Evolutionary conservation across 805 yeast genomes (phyloP).

Genomic region (Nakazawaea peltata): DNA sequence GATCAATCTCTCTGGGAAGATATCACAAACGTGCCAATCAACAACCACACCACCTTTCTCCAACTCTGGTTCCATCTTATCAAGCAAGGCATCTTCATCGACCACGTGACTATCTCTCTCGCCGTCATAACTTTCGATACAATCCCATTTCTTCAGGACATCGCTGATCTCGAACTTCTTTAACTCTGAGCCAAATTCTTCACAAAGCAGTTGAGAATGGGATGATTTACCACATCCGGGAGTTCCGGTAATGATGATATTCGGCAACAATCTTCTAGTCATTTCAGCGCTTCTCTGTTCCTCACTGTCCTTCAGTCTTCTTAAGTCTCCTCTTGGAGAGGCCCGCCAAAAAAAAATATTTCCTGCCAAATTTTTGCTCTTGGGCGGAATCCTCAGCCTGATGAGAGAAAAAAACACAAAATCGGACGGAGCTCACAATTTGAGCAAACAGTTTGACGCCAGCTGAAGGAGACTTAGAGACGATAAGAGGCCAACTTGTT

Average conservation of each 20-base stretch:
- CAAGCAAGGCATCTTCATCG: constrained; percentile 85
- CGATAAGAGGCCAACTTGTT: too few species aligned
- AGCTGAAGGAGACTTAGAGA: too few species aligned
- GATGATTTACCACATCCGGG: constrained; percentile 76
- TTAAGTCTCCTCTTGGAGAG: too few species aligned
- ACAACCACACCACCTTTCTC: constrained; percentile 82
- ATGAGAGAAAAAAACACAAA: too few species aligned
- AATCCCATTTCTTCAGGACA: constrained; percentile 67
- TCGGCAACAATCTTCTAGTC: constrained; percentile 40
- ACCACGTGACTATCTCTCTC: constrained; percentile 80
- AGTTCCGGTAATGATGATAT: constrained; percentile 78
- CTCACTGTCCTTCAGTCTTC: too few species aligned
- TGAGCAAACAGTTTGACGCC: too few species aligned
- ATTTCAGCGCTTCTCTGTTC: too few species aligned
- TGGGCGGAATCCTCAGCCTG: too few species aligned
- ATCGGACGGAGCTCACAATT: too few species aligned
- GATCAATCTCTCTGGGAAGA: constrained; percentile 86
- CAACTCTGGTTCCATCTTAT: constrained; percentile 68
- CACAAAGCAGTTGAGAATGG: constrained; percentile 37
- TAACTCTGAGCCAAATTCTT: constrained; percentile 42
- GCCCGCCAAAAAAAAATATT: too few species aligned
- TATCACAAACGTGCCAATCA: constrained; percentile 98
- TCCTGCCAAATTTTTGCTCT: too few species aligned
- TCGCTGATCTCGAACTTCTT: constrained; percentile 64
- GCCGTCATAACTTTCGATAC: constrained; percentile 81